A percentile compares a stretch with the other conserved stretches of the same genome.
Evolutionary conservation across 345 rosid species (phyloP).

Genomic region (Eucalyptus cladocalyx): DNA sequence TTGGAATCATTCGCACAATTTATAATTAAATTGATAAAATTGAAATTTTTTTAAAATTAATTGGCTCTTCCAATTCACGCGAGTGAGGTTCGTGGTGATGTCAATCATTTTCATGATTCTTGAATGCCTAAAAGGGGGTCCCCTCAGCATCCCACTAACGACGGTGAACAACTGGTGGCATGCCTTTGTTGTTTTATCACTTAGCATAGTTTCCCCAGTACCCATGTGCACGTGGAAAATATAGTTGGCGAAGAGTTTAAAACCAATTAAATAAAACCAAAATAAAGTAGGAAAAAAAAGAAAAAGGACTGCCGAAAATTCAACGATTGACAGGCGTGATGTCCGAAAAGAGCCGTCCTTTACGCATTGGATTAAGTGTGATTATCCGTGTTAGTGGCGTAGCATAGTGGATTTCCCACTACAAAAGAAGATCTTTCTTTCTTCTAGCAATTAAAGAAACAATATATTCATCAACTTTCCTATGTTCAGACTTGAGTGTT

Average conservation of each 20-base stretch:
- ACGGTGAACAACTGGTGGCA: not conserved
- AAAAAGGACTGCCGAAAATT: not conserved
- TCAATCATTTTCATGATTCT: not conserved
- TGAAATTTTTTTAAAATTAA: fast-evolving
- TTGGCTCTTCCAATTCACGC: not conserved
- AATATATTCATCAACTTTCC: not conserved
- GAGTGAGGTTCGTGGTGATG: not conserved
- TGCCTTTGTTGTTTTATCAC: not conserved
- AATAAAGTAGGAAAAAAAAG: not conserved
- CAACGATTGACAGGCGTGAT: not conserved
- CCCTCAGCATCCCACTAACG: not conserved
- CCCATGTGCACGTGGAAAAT: not conserved
- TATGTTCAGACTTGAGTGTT: not conserved
- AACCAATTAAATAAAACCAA: not conserved
- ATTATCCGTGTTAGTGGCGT: not conserved
- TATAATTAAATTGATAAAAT: not conserved
- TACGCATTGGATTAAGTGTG: not conserved
- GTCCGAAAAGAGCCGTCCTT: not conserved
- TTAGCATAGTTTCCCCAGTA: not conserved
- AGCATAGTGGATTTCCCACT: not conserved
- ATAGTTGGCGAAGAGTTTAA: not conserved
- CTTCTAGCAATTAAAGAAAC: not conserved
- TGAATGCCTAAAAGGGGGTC: not conserved
- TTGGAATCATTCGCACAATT: fast-evolving
- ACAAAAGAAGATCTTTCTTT: not conserved